Evolutionary conservation across 2,329 filamentous ascomycete genomes (phyloP).

Genomic region (Zalaria sp.): DNA sequence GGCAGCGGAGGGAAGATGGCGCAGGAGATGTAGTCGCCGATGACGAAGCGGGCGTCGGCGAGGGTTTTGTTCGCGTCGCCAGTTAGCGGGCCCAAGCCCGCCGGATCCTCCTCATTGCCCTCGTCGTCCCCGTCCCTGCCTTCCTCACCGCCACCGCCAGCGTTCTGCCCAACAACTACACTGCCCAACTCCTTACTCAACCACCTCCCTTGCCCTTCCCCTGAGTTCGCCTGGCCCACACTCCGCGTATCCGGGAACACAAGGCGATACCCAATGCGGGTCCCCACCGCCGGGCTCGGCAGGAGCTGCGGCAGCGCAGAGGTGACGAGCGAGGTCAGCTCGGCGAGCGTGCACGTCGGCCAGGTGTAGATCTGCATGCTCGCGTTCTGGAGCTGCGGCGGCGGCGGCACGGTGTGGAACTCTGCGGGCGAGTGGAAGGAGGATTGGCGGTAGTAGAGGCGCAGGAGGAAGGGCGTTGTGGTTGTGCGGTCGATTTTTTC

Average conservation of each 20-base stretch:
- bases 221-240: constrained; percentile 22
- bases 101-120: constrained; percentile 19
- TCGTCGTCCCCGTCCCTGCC: constrained; percentile 19
- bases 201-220: constrained; percentile 43
- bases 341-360: constrained; percentile 64
- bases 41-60: constrained; percentile 64
- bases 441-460: constrained; percentile 67
- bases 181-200: constrained; percentile 70
- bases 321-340: constrained; percentile 66
- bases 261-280: constrained; percentile 74
- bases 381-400: constrained; percentile 33
- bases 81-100: constrained; percentile 24
- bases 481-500: constrained; percentile 50
- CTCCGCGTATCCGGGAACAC: constrained; percentile 62
- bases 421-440: constrained; percentile 65
- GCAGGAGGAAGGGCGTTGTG: constrained; percentile 70
- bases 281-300: constrained; percentile 62
- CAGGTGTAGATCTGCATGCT: constrained; percentile 71
- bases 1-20: constrained; percentile 62
- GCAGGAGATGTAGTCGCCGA: constrained; percentile 78
- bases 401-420: constrained; percentile 40
- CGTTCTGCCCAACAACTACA: constrained; percentile 50
- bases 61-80: constrained; percentile 60
- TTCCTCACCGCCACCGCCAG: constrained; percentile 22
- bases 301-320: constrained; percentile 54